Base-by-base conservation (phyloP, 495 filamentous ascomycete species). In the Saxispiralis lemnorum region DNA sequence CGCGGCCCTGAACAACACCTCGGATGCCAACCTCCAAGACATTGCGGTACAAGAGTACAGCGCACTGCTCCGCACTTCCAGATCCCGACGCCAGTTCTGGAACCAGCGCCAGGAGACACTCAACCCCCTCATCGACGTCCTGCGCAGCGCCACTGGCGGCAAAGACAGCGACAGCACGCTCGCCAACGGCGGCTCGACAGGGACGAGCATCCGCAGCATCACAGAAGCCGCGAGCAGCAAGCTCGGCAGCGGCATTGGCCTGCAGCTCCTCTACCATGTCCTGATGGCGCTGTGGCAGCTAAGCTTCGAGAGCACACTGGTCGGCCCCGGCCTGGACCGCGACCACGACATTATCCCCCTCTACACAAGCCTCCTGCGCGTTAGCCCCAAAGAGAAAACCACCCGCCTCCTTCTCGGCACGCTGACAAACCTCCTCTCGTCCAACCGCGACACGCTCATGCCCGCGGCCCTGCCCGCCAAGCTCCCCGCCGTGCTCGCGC, bases 361-460 rank as follows among this genome's bases (percentile, higher is more conserved):
- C 44, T 94, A 92, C 60, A 85, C 79, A 16, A 81, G 87, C 31
- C 76, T 99, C 31, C 71, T 96, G 35, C 78, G 85, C 21, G 66
- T 93, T 12, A 93, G 89, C 4, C 86, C 88, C 28, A 99, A 99
- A 60, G 89, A 96, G 61, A 99, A 99, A 66, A 94, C 86, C 0
- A 94, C 89, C 0, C 77, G 92, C 3, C 74, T 99, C 24, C 75
- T 93, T 38, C 69, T 96, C 39, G 84, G 85, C 14, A 93, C 84
- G 15, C 69, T 99, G 32, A 68, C 76, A 54, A 96, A 94, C 61
- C 79, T 99, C 33, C 73, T 89, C 24, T 64, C 64, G n/a, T 54
- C 67, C 28, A 94, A 94, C 62, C 79, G 76, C 41, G 69, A 66
- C 14, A 78, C 75, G 9, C 73, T 97, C 35, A 75, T 95, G 16